phyloP scores from a whole-genome alignment of 2,329 filamentous ascomycete species.

The Aureobasidium namibiae region DNA sequence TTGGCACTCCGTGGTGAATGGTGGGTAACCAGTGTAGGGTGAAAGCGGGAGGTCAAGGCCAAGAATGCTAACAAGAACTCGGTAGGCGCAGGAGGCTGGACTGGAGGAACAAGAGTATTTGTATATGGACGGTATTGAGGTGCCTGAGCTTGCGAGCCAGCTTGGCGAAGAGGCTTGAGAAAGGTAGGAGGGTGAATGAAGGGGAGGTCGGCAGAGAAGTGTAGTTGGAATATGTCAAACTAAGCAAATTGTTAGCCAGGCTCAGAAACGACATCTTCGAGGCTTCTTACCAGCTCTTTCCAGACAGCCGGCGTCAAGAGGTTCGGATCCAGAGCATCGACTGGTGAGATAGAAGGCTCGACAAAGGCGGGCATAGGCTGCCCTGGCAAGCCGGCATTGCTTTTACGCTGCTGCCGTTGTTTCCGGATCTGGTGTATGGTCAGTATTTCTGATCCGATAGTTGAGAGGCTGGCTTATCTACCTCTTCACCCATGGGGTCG shows the following conservation, averaged over 20 bases:
- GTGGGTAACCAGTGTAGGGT: slow-evolving; percentile 48
- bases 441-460: background rate
- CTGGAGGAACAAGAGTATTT: slow-evolving; percentile 19
- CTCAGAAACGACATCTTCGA: background rate
- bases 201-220: slow-evolving; percentile 64
- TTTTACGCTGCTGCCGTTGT: slow-evolving; percentile 11
- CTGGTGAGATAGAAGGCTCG: background rate
- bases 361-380: slow-evolving; percentile 1
- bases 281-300: slow-evolving; percentile 47
- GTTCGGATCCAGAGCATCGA: slow-evolving; percentile 52
- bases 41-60: slow-evolving; percentile 61
- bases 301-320: slow-evolving; percentile 58
- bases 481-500: slow-evolving; percentile 2
- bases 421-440: background rate
- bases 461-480: background rate
- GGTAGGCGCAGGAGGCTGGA: slow-evolving; percentile 45
- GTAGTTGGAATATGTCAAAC: slow-evolving; percentile 61
- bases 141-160: slow-evolving; percentile 18
- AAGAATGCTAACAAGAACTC: slow-evolving; percentile 58
- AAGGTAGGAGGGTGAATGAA: slow-evolving; percentile 63
- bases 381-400: slow-evolving; percentile 11
- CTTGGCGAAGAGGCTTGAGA: slow-evolving; percentile 37
- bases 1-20: slow-evolving; percentile 44
- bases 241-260: slow-evolving; percentile 19
- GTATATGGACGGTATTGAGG: slow-evolving; percentile 8